Evolutionary conservation across 2,329 filamentous ascomycete genomes (phyloP), one percentile per base, ranked within the genome.

Genomic region (Fusarium compactum): DNA sequence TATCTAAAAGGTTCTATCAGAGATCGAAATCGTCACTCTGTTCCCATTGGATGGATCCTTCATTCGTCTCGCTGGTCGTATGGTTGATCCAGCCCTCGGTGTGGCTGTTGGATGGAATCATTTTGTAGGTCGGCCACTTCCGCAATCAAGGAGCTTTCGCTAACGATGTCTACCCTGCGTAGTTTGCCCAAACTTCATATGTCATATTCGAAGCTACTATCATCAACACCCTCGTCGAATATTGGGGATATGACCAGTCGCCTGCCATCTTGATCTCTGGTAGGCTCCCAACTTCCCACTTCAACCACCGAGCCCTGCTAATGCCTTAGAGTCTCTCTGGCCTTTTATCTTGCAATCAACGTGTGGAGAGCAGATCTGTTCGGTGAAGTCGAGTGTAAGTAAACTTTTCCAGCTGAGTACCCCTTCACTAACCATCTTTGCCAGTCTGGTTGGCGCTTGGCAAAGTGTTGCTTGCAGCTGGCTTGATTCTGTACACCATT

Each of bases 401-500:
- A n/a, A n/a, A n/a, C n/a, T n/a, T n/a, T n/a, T 8, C 12, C 9
- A 8, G 14, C 30, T 16, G 7, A 5, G 3, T n/a, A 1, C 3
- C 16, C 6, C 5, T 1, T n/a, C n/a, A 10, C 27, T 45, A 22
- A 55, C 38, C 12, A 4, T 4, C 3, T 15, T 1, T 7, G 5
- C 5, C 20, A 55, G 52, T 94, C 74, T 89, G 85, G 85, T 80
- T 89, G 5, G 85, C 86, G 6, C 79, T 78, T 22, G 88, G 88
- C 62, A 91, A 92, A 76, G 83, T 91, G 25, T 75, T 92, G 10
- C 83, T 92, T 43, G 90, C 91, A 69, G 81, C 89, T 63, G 87
- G 88, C n/a, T 81, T 92, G 54, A 89, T 93, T 75, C 79, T 85
- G 70, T 94, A 91, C 80, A 93, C 92, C 10, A 90, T 95, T 75